Evolutionary conservation across 148 eudicot genomes (phyloP).

Genomic region (Rheum nobile): DNA sequence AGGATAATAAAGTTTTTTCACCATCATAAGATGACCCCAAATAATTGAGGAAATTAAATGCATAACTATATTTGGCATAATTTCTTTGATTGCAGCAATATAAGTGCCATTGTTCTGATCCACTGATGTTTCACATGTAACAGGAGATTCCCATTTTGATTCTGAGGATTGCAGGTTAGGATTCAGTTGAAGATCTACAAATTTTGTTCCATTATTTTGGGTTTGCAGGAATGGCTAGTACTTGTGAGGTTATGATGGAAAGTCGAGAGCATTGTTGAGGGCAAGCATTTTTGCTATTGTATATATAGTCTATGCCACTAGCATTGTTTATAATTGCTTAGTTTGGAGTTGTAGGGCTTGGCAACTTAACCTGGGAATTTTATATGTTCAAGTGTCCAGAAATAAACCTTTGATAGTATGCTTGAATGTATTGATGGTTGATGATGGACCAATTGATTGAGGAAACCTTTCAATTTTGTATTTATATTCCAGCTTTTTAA

Average conservation of each 20-base stretch:
- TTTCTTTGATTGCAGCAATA: not conserved
- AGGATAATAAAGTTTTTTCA: not conserved
- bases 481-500: too few relatives aligned
- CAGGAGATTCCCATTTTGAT: not conserved
- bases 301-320: not conserved
- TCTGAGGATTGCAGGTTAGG: not conserved
- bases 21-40: not conserved
- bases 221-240: not conserved
- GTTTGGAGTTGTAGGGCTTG: not conserved
- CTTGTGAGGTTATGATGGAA: too few relatives aligned
- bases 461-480: too few relatives aligned
- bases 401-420: not conserved
- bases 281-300: not conserved
- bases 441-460: too few relatives aligned
- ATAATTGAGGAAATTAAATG: too few relatives aligned
- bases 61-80: too few relatives aligned
- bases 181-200: not conserved
- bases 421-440: not conserved
- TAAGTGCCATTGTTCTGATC: not conserved
- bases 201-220: not conserved
- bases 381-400: not conserved
- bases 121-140: not conserved
- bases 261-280: not conserved
- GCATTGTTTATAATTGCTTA: not conserved
- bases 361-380: not conserved